Evolutionary conservation across 2,329 filamentous ascomycete species (phyloP), one percentile per base, ranked within the genome.

Genomic region (Fusarium staphyleae): DNA sequence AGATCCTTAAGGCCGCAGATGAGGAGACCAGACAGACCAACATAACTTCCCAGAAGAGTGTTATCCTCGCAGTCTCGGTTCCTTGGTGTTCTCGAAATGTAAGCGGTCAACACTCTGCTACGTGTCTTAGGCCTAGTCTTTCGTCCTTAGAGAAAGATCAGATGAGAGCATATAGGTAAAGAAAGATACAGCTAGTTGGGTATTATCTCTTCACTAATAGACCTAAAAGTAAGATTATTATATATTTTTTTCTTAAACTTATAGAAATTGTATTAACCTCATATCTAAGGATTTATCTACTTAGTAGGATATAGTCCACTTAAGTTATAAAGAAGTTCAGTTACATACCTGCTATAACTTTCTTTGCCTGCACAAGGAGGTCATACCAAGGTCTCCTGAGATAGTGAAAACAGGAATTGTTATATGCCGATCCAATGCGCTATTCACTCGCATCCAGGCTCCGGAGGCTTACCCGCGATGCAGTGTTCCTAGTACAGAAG

Each of bases 391-490:
- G 44, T 12, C 16, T 15, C 18, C 18, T 22, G 32, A 61, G 40
- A 57, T 43, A 57, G 57, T 62, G 58, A 55, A 16, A 12, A 42
- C 36, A 37, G 37, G 48, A 52, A 40, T 47, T 48, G 30, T 51
- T 62, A 57, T 49, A 59, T 61, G 58, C 12, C 57, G 49, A 60
- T 60, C 58, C 58, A 59, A 56, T 59, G 58, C 48, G 47, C 34
- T 60, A 49, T 30, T 48, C 57, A 58, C 57, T 50, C 49, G 30
- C 30, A 59, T 46, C 49, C 54, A 51, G 43, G 46, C 13, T 60
- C 58, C 55, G 58, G 55, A 39, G 48, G 36, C 35, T 59, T 55
- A 58, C 52, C 58, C 54, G 48, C 54, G 48, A 50, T 37, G 53
- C 36, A 57, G 36, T 42, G 49, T 46, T 59, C 51, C 39, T 45